Conservation (phyloP, 495 filamentous ascomycete species). For the Penicillium paxilli region DNA sequence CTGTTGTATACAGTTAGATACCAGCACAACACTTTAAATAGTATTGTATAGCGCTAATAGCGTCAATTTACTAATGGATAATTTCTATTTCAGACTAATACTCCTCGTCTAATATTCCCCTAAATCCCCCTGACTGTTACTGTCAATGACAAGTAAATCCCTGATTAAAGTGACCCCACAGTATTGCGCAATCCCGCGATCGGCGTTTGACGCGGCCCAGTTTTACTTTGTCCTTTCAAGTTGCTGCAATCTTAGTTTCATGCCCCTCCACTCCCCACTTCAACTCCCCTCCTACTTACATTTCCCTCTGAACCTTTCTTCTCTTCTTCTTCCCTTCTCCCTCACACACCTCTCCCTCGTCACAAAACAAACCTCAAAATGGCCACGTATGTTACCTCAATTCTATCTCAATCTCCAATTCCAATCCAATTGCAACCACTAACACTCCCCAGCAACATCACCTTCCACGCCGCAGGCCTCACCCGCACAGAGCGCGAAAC, state of each 20-base stretch:
- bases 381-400: slow-evolving; percentile 43
- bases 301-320: slow-evolving; percentile 2
- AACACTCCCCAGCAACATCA: slow-evolving; percentile 76
- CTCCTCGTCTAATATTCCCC: not conserved
- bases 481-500: slow-evolving; percentile 79
- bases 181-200: slow-evolving; percentile 18
- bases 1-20: no score
- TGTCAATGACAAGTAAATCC: no score
- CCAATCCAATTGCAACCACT: slow-evolving; percentile 6
- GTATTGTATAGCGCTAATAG: no score
- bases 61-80: no score
- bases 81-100: no score
- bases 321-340: slow-evolving; percentile 9
- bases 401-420: slow-evolving; percentile 1
- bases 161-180: no score
- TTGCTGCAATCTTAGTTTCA: no score
- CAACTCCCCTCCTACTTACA: not conserved
- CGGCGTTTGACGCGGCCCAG: slow-evolving; percentile 19
- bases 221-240: no score
- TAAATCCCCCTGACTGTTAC: no score
- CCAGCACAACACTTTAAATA: no score
- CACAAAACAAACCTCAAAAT: no score
- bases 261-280: not conserved
- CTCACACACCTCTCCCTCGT: slow-evolving; percentile 24
- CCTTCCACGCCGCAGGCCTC: slow-evolving; percentile 90